These are phyloP conservation scores for Danielia reshetovae DNA, from an alignment of 805 yeast genomes.

Conservation along the genomic window DNA sequence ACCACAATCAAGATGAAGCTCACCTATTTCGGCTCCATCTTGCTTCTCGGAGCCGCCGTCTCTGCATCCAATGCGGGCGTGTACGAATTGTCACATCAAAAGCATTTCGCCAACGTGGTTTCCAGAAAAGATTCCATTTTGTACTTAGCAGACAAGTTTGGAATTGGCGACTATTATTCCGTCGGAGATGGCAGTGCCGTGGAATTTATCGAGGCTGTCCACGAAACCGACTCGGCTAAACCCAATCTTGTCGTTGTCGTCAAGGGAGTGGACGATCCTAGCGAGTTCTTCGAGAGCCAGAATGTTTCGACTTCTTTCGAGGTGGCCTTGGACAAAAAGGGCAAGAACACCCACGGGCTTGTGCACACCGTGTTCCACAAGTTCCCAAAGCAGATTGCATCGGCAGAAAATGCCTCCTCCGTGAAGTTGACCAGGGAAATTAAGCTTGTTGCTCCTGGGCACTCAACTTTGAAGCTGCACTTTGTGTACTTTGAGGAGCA, in stretches of 20 bases:
- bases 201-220: constrained; percentile 22
- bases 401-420: too few relatives aligned
- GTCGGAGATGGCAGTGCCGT: constrained; percentile 26
- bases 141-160: constrained; percentile 46
- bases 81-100: constrained; percentile 10
- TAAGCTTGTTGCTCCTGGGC: background rate
- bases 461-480: background rate
- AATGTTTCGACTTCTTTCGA: constrained; percentile 19
- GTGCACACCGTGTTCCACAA: constrained; percentile 13
- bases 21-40: constrained; percentile 11
- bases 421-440: background rate
- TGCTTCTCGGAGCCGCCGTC: constrained; percentile 10
- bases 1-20: constrained; percentile 14
- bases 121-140: too few relatives aligned
- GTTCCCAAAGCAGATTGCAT: constrained; percentile 19
- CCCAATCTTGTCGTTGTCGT: constrained; percentile 36
- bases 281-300: constrained; percentile 18
- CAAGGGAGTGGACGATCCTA: constrained; percentile 39
- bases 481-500: background rate
- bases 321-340: constrained; percentile 12
- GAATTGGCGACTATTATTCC: constrained; percentile 33
- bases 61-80: constrained; percentile 15
- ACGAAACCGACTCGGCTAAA: constrained; percentile 10
- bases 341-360: constrained; percentile 8
- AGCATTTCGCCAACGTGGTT: background rate